Conservation (phyloP, 768 basidiomycete genomes). For the Rossbeevera mucosa region DNA sequence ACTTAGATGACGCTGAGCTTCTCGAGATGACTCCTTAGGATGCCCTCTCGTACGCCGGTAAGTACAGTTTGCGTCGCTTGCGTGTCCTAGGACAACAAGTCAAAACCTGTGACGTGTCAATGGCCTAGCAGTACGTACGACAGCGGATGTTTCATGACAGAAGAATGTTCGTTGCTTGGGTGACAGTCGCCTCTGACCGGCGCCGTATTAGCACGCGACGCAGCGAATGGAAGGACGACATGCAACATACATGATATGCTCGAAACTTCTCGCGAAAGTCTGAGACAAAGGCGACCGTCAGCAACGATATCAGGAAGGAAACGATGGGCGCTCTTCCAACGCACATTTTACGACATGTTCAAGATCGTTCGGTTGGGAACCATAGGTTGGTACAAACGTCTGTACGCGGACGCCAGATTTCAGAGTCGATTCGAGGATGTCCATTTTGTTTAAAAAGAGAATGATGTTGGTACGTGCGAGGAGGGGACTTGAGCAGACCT, state of each 20-base stretch:
- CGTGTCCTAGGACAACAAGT: slow-evolving; percentile 31
- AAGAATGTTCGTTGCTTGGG: slow-evolving; percentile 57
- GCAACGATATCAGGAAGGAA: not conserved
- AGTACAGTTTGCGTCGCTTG: slow-evolving; percentile 36
- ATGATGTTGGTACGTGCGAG: slow-evolving; percentile 61
- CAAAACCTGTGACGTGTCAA: not conserved
- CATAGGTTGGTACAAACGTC: slow-evolving; percentile 60
- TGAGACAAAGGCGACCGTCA: slow-evolving; percentile 19
- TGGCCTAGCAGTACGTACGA: slow-evolving; percentile 39
- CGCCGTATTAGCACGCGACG: not conserved
- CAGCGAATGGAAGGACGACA: slow-evolving; percentile 15
- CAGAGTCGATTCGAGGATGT: slow-evolving; percentile 53
- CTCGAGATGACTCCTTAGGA: slow-evolving; percentile 31
- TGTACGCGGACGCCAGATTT: slow-evolving; percentile 51
- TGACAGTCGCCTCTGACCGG: slow-evolving; percentile 49
- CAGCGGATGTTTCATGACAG: slow-evolving; percentile 67
- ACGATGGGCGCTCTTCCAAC: slow-evolving; percentile 17
- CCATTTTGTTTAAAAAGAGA: slow-evolving; percentile 77
- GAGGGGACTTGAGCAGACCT: slow-evolving; percentile 61
- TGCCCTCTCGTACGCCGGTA: slow-evolving; percentile 41
- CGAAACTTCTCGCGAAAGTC: slow-evolving; percentile 71
- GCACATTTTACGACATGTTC: slow-evolving; percentile 58
- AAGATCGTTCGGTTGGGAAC: slow-evolving; percentile 53
- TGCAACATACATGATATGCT: slow-evolving; percentile 46
- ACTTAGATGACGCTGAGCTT: slow-evolving; percentile 27